phyloP scores from a whole-genome alignment of 2,329 filamentous ascomycete genomes.

The Colletotrichum tamarilloi region DNA sequence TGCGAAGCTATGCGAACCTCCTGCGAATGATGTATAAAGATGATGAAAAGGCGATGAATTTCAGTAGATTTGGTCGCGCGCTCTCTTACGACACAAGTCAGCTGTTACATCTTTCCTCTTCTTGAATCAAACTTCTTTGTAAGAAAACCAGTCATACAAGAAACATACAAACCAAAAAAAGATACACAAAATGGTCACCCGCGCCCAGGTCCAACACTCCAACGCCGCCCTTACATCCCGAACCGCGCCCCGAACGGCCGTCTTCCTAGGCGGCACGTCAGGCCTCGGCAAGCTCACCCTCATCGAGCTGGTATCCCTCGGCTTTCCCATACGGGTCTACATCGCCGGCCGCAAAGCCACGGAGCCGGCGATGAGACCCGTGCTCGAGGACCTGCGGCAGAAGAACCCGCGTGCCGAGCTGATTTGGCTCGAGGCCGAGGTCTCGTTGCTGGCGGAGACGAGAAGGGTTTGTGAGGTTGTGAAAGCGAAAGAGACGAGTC shows the following conservation, averaged over 20 bases:
- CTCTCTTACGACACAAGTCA: background rate
- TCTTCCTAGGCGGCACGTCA: constrained; percentile 59
- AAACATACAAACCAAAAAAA: background rate
- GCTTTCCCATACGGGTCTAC: constrained; percentile 51
- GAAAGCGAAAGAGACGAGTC: constrained; percentile 47
- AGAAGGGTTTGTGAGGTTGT: constrained; percentile 51
- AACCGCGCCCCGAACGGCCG: constrained; percentile 49
- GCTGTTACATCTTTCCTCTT: too few relatives aligned
- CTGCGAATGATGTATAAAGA: constrained; percentile 5
- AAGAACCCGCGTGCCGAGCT: constrained; percentile 53
- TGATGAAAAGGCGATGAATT: background rate
- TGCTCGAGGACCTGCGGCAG: constrained; percentile 49
- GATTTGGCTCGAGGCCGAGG: constrained; percentile 55
- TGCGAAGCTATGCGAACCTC: constrained; percentile 17
- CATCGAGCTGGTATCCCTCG: constrained; percentile 47
- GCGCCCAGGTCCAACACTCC: constrained; percentile 48
- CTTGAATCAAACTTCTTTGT: background rate
- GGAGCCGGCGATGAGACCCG: constrained; percentile 41
- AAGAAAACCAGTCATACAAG: too few relatives aligned
- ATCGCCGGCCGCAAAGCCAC: constrained; percentile 54
- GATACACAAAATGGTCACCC: constrained; percentile 46
- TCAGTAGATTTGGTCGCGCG: too few relatives aligned
- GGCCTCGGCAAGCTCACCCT: constrained; percentile 57
- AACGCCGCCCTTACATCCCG: constrained; percentile 52
- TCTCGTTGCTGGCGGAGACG: constrained; percentile 56